Evolutionary conservation across 306 rosid species (phyloP).

Genomic region (Pterocarpus macrocarpus): DNA sequence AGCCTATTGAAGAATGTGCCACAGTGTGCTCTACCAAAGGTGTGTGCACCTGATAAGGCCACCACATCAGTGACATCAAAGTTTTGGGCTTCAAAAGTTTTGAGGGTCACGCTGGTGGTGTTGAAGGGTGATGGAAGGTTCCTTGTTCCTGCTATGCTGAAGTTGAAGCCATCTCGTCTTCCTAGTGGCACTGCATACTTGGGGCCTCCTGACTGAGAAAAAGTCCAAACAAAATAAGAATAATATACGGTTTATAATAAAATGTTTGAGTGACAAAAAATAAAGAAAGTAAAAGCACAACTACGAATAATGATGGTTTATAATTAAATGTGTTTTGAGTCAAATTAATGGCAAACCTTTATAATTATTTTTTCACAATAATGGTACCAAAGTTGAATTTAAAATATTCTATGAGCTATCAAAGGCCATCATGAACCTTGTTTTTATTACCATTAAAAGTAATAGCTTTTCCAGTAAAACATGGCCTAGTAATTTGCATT

Average conservation of each 20-base stretch:
- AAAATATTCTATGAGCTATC: no score
- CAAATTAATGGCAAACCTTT: no score
- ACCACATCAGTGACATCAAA: constrained; percentile 60
- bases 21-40: constrained; percentile 66
- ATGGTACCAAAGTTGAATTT: no score
- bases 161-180: constrained; percentile 61
- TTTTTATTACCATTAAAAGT: background rate
- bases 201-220: constrained; percentile 63
- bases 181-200: constrained; percentile 64
- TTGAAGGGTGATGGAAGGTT: constrained; percentile 57
- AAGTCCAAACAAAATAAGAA: background rate
- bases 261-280: background rate
- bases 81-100: constrained; percentile 38
- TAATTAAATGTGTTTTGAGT: no score
- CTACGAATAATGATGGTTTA: no score
- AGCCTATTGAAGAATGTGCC: constrained; percentile 56
- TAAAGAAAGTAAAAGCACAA: no score
- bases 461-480: background rate
- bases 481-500: background rate
- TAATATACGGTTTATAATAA: no score
- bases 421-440: background rate
- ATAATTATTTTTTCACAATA: no score
- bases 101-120: constrained; percentile 42
- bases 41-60: constrained; percentile 73
- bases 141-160: constrained; percentile 39